Evolutionary conservation across 2,329 filamentous ascomycete genomes (phyloP).

Genomic region (Aureobasidium leucospermi): DNA sequence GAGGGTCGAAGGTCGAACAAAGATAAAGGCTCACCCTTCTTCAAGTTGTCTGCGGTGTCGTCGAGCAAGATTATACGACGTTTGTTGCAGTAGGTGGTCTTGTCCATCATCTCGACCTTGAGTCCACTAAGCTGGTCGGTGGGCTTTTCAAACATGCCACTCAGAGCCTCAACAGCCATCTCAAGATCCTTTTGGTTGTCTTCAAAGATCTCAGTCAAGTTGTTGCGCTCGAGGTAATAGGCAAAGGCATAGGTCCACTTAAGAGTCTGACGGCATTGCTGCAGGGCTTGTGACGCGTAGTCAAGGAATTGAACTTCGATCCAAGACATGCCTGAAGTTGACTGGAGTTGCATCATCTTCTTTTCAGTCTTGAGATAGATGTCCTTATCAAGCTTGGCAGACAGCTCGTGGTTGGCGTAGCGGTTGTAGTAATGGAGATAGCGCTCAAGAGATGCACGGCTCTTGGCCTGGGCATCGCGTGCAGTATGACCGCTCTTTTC

Average conservation of each 20-base stretch:
- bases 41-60: constrained; percentile 87
- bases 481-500: constrained; percentile 91
- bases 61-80: constrained; percentile 81
- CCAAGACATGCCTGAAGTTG: constrained; percentile 92
- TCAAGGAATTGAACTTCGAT: constrained; percentile 98
- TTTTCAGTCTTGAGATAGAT: constrained; percentile 94
- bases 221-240: constrained; percentile 93
- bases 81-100: constrained; percentile 94
- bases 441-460: constrained; percentile 82
- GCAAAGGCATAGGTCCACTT: constrained; percentile 99
- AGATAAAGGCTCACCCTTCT: constrained; percentile 60
- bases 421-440: constrained; percentile 99
- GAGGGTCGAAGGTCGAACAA: not conserved
- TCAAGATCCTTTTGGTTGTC: constrained; percentile 98
- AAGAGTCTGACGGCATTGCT: constrained; percentile 93
- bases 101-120: constrained; percentile 97
- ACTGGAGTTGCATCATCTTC: constrained; percentile 97
- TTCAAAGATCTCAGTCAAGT: constrained; percentile 93
- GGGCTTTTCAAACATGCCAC: constrained; percentile 99
- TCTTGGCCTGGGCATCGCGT: constrained; percentile 84
- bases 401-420: constrained; percentile 98
- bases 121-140: constrained; percentile 76
- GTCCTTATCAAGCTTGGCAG: constrained; percentile 91
- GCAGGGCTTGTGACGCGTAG: constrained; percentile 83
- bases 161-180: constrained; percentile 91